Evolutionary conservation across 1,284 basidiomycete genomes (phyloP).

Genomic region (Xerocomus minutiporus): DNA sequence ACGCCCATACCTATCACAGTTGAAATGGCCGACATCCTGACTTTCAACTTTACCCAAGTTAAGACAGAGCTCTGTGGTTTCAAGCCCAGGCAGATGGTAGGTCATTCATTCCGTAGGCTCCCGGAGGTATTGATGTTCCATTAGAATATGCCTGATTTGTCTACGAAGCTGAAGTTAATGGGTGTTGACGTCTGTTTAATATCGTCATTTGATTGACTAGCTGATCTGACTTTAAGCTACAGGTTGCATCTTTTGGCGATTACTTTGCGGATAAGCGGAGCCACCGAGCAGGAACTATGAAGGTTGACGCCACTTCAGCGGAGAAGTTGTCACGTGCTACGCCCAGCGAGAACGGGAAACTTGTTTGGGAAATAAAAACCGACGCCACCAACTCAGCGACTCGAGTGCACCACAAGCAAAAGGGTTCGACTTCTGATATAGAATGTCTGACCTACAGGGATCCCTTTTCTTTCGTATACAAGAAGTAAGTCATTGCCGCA

Average conservation of each 20-base stretch:
- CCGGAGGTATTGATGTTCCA: slow-evolving; percentile 17
- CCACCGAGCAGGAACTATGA: background rate
- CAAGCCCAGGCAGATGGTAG: slow-evolving; percentile 48
- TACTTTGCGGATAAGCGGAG: slow-evolving; percentile 62
- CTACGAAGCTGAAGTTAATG: slow-evolving; percentile 68
- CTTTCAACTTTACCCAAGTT: slow-evolving; percentile 67
- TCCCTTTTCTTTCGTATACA: slow-evolving; percentile 67
- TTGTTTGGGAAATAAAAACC: background rate
- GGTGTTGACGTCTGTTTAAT: slow-evolving; percentile 57
- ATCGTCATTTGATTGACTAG: background rate
- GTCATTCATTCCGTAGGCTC: slow-evolving; percentile 28
- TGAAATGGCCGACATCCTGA: slow-evolving; percentile 73
- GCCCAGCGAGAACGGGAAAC: background rate
- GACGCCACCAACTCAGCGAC: slow-evolving; percentile 6
- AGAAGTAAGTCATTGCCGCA: slow-evolving; percentile 45
- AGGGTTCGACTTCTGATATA: slow-evolving; percentile 37
- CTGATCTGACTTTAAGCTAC: slow-evolving; percentile 5
- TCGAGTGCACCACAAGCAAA: slow-evolving; percentile 19
- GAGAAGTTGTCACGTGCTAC: background rate
- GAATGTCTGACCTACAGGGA: slow-evolving; percentile 69
- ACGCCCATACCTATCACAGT: slow-evolving; percentile 29
- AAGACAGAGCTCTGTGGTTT: slow-evolving; percentile 41
- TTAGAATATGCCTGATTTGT: slow-evolving; percentile 53
- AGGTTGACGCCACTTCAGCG: background rate
- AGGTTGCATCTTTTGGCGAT: slow-evolving; percentile 72